Evolutionary conservation across 164 flowering plant species (phyloP), one percentile per base, ranked within the genome.

Genomic region (Protea cynaroides): DNA sequence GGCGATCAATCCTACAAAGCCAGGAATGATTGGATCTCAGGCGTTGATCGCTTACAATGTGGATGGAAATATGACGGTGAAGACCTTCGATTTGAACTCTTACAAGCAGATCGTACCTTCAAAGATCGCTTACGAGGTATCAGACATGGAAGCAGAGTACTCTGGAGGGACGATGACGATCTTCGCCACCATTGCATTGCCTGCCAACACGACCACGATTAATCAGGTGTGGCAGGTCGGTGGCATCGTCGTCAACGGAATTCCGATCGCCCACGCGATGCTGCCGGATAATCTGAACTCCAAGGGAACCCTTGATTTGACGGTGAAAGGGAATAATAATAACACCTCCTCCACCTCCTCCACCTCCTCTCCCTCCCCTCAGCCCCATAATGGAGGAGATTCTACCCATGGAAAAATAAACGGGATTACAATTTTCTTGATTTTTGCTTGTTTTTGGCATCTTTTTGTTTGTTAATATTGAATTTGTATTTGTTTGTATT

Each of bases 151-250:
- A 12, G 84, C 76, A 1, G 85, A 76, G 64, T 64, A 7, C 14
- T 58, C 61, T 5, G 71, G 25, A 55, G 84, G 80, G 0, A 61
- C 64, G 47, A 70, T 86, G 36, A 75, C 54, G 68, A 58, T 87
- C 0, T 83, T 71, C 38, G 92, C 89, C 34, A 79, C 68, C 18
- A 7, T 84, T 59, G 65, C 14, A 38, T 61, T 84, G 74, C 81
- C 81, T 56, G 46, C 24, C 67, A 57, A 61, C 22, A 63, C 24
- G 38, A 67, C 60, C 52, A 68, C 65, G 52, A 25, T 86, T 68
- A 86, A 88, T 66, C 90, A 88, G 65, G 85, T 90, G 8, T 92
- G 98, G 98, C 97, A 92, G 73, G 92, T 85, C 25, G 97, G 98
- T 1, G 23, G 69, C 9, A 12, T 65, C 19, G 81, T 88, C 1